Evolutionary conservation across 179 eudicot species (phyloP).

Genomic region (Heliamphora pulchella): DNA sequence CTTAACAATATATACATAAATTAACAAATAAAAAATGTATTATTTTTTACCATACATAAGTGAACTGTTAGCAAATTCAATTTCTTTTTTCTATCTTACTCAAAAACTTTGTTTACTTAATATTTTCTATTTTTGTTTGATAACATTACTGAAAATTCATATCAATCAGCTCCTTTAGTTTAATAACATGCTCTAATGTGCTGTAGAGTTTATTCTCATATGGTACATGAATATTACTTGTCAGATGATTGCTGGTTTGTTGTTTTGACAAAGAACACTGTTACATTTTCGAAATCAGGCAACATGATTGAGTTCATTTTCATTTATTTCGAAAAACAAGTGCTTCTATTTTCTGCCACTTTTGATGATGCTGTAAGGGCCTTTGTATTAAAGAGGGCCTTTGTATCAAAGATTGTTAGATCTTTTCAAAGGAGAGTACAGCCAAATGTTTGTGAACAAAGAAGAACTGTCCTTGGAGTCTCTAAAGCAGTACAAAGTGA

Average conservation of each 20-base stretch:
- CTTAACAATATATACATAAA: no score
- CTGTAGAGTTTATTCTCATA: background rate
- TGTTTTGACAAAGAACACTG: background rate
- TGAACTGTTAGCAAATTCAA: no score
- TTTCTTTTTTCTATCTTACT: no score
- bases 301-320: slow-evolving; percentile 4
- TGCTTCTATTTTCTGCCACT: slow-evolving; percentile 92
- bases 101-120: no score
- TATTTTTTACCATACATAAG: no score
- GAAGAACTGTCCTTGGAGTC: slow-evolving; percentile 77
- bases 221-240: background rate
- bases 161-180: no score
- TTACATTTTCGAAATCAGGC: background rate
- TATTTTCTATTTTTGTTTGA: no score
- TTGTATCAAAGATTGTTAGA: slow-evolving; percentile 57
- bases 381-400: no score
- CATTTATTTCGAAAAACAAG: slow-evolving; percentile 35
- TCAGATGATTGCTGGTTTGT: background rate
- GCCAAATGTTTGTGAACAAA: slow-evolving; percentile 76
- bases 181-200: background rate
- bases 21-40: no score
- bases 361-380: slow-evolving; percentile 71
- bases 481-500: slow-evolving; percentile 80
- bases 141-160: no score
- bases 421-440: slow-evolving; percentile 44